phyloP scores from a whole-genome alignment of 23 red algal species.

The Pyropia yezoensis region DNA sequence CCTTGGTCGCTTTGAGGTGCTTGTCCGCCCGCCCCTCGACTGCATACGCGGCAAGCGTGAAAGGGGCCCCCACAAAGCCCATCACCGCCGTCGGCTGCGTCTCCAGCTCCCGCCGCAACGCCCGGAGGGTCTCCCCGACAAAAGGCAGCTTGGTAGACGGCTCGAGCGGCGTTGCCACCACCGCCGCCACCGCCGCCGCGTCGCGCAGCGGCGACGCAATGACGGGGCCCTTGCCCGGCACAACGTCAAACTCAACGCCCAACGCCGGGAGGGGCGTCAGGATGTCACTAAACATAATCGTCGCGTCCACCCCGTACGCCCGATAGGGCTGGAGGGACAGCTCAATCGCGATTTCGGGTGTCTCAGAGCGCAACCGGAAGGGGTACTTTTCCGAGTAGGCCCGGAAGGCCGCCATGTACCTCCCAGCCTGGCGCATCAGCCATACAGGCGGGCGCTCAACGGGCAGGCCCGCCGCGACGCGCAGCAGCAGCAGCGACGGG shows the following conservation, averaged over 20 bases:
- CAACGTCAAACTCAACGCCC: constrained; percentile 73
- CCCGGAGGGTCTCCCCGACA: constrained; percentile 38
- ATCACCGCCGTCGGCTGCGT: constrained; percentile 10
- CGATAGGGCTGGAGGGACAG: constrained; percentile 83
- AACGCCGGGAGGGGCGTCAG: constrained; percentile 81
- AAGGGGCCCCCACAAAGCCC: constrained; percentile 84
- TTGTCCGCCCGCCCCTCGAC: constrained; percentile 61
- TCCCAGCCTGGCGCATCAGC: constrained; percentile 94
- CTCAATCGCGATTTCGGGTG: constrained; percentile 66
- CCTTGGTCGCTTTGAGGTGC: constrained; percentile 51
- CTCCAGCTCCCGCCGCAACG: constrained; percentile 10
- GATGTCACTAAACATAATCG: constrained; percentile 94
- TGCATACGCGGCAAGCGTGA: constrained; percentile 78
- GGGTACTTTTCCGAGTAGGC: constrained; percentile 47
- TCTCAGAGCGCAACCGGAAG: constrained; percentile 79
- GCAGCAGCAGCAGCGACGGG: constrained; percentile 26
- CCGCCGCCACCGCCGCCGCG: neutral
- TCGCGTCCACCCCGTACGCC: constrained; percentile 66
- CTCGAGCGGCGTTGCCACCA: constrained; percentile 14
- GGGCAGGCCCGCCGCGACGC: constrained; percentile 35
- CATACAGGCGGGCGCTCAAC: constrained; percentile 78
- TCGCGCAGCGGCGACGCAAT: constrained; percentile 43
- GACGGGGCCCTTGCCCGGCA: constrained; percentile 40
- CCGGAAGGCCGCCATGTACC: constrained; percentile 88
- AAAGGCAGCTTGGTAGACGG: constrained; percentile 30